Base-by-base conservation (phyloP, 768 basidiomycete genomes). In the Cystobasidium onofrii region DNA sequence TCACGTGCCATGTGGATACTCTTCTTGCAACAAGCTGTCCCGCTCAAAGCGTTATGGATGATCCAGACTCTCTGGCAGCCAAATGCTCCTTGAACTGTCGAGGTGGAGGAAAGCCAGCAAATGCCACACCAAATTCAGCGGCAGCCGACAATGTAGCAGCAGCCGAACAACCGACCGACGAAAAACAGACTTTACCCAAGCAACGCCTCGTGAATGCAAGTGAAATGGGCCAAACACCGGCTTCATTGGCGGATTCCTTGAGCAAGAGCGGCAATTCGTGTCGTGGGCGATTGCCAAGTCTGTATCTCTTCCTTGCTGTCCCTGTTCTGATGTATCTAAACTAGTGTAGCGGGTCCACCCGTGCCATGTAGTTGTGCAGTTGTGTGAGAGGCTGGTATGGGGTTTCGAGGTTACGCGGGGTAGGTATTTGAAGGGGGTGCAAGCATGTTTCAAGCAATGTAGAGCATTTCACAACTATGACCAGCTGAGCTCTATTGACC, bases 61-160 rank as follows among this genome's bases (percentile, higher is more conserved):
- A 65, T 3, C 39, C 71, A 23, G 10, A 39, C n/a, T 52, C 43
- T 17, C 65, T 73, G 7, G 72, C 72, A 6, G 23, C 29, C 3
- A 33, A 65, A 29, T 73, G 72, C 63, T 27, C 39, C 18, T 36
- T 73, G 27, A n/a, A 73, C 20, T 73, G 72, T 39, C 61, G 72
- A 1, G 72, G 65, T 9, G 72, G 72, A 9, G 62, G 72, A 3
- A 44, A 64, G 33, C 61, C 60, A 10, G 43, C 64, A 29, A 73
- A 73, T 62, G 72, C 72, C 2, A 65, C 72, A 10, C 17, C 63
- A 17, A 34, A 34, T 70, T 46, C 54, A 63, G 23, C 13, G 33
- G 31, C 23, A 29, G 29, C 15, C 29, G 63, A 64, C 15, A 43
- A 39, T 18, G 39, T 27, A 6, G 64, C 20, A 10, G n/a, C 65